phyloP scores from a whole-genome alignment of 2,329 filamentous ascomycete genomes.

The Hypoxylon sp. region DNA sequence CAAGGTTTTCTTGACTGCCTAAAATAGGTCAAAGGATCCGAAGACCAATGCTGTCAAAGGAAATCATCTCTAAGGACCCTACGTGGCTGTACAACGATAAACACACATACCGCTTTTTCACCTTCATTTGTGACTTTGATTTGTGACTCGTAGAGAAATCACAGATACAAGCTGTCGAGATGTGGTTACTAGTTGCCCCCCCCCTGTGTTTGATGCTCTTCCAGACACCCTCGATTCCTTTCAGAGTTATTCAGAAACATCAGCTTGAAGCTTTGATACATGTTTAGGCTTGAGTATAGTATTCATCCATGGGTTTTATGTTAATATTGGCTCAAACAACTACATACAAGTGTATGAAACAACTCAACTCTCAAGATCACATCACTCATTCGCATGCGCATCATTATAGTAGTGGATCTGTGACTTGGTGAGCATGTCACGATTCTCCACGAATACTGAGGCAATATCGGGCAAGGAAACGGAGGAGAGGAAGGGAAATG shows the following conservation, averaged over 20 bases:
- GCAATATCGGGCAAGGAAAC: neutral
- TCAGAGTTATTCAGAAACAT: no score
- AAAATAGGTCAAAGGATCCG: slow-evolving; percentile 1
- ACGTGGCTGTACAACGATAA: neutral
- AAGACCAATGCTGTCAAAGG: neutral
- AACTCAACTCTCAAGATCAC: neutral
- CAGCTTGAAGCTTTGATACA: neutral
- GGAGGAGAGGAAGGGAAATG: neutral
- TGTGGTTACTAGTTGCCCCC: neutral
- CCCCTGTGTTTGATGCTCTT: neutral
- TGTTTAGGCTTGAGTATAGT: neutral
- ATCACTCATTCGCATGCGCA: slow-evolving; percentile 37
- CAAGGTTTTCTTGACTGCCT: neutral
- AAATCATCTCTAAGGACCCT: neutral
- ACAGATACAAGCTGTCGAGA: no score
- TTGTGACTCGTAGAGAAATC: neutral
- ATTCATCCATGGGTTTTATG: neutral
- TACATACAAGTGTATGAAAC: neutral
- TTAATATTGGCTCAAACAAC: neutral
- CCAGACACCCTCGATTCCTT: neutral
- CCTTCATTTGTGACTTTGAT: neutral
- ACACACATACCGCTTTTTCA: neutral
- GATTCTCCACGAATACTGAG: neutral
- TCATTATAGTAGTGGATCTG: slow-evolving; percentile 45
- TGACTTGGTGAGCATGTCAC: slow-evolving; percentile 9